Evolutionary conservation across 106 monocot genomes (phyloP).

Genomic region (Chionographis japonica): DNA sequence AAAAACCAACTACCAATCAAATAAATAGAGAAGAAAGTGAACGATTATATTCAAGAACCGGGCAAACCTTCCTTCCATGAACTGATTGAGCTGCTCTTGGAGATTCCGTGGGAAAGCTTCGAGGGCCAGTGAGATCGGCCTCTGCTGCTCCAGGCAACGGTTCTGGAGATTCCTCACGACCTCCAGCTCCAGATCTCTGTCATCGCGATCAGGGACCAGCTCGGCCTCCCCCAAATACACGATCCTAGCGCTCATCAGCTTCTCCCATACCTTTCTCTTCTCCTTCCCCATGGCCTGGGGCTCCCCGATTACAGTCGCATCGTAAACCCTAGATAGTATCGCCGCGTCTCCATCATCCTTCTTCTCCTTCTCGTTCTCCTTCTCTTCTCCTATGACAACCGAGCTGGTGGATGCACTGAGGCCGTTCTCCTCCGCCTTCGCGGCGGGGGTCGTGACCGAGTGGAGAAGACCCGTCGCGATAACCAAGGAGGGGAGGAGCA

Average conservation of each 20-base stretch:
- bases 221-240: slow-evolving; percentile 92
- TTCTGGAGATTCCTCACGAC: slow-evolving; percentile 59
- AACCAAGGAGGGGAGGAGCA: slow-evolving; percentile 53
- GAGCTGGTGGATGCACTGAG: slow-evolving; percentile 4
- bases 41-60: not conserved
- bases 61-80: slow-evolving; percentile 73
- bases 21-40: not conserved
- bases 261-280: slow-evolving; percentile 80
- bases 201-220: slow-evolving; percentile 77
- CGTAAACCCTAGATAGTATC: slow-evolving; percentile 64
- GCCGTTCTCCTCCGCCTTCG: slow-evolving; percentile 19
- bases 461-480: slow-evolving; percentile 24
- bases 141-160: slow-evolving; percentile 58
- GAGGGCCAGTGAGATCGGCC: slow-evolving; percentile 66
- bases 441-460: slow-evolving; percentile 6
- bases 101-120: slow-evolving; percentile 73
- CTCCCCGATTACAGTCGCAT: slow-evolving; percentile 86
- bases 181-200: slow-evolving; percentile 77
- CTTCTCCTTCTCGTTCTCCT: slow-evolving; percentile 8
- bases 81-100: slow-evolving; percentile 76
- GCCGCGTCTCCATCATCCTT: slow-evolving; percentile 22
- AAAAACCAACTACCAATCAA: not conserved
- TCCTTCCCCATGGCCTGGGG: slow-evolving; percentile 84
- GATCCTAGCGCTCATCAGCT: slow-evolving; percentile 65
- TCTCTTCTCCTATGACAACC: slow-evolving; percentile 1